phyloP scores from a whole-genome alignment of 139 green algal species.

The Asterochloris erici region DNA sequence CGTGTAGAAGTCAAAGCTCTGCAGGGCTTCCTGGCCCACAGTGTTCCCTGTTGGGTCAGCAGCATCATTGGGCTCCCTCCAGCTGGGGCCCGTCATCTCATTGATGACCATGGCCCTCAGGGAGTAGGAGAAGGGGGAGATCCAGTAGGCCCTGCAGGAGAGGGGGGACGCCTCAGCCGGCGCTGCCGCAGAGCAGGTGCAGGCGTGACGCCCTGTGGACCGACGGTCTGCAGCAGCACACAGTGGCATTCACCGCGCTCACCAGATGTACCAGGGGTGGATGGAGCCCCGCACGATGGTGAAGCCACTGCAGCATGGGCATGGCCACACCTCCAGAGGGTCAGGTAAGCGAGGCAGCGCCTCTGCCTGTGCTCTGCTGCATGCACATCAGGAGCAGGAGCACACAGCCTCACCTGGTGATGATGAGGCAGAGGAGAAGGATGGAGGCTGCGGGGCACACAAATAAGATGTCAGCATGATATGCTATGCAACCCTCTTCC shows the following conservation, averaged over 20 bases:
- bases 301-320: too few relatives aligned
- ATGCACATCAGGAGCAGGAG: too few relatives aligned
- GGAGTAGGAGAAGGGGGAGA: constrained; percentile 57
- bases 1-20: constrained; percentile 55
- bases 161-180: too few relatives aligned
- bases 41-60: neutral
- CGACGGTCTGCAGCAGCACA: neutral
- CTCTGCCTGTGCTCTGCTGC: too few relatives aligned
- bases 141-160: constrained; percentile 44
- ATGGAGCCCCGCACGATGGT: neutral
- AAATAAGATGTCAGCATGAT: too few relatives aligned
- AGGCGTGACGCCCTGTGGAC: neutral
- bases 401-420: too few relatives aligned
- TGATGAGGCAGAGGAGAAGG: too few relatives aligned
- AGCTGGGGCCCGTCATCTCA: constrained; percentile 52
- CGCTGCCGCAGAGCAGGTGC: neutral
- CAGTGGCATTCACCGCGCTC: neutral
- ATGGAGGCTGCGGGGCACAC: too few relatives aligned
- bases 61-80: constrained; percentile 20
- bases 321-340: too few relatives aligned
- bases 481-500: neutral
- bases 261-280: neutral
- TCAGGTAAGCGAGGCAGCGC: too few relatives aligned
- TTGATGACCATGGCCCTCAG: constrained; percentile 58
- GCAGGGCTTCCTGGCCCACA: constrained; percentile 37